Conservation (phyloP, 2,329 filamentous ascomycete genomes). For the Neonectria ditissima region DNA sequence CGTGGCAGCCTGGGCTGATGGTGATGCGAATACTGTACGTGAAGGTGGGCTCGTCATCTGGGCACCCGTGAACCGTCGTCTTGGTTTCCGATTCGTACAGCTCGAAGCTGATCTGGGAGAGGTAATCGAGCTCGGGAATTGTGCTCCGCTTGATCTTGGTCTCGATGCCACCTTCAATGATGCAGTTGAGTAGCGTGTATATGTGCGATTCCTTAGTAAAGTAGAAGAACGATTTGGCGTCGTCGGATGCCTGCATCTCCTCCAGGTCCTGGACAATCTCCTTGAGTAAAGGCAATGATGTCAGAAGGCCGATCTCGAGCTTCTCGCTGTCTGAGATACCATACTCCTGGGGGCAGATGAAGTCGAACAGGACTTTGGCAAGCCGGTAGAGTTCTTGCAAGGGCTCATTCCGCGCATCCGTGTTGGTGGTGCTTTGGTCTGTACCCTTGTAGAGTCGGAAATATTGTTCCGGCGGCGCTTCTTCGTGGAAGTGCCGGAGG, state of each 20-base stretch:
- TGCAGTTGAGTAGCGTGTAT: constrained; percentile 97
- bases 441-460: constrained; percentile 90
- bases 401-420: constrained; percentile 86
- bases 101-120: constrained; percentile 98
- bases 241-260: constrained; percentile 94
- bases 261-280: constrained; percentile 98
- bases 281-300: constrained; percentile 90
- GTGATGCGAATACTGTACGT: constrained; percentile 97
- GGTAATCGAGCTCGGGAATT: constrained; percentile 96
- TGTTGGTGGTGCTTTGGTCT: constrained; percentile 75
- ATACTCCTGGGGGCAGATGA: constrained; percentile 98
- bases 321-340: constrained; percentile 96
- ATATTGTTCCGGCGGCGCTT: constrained; percentile 76
- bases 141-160: constrained; percentile 96
- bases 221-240: constrained; percentile 97
- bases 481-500: constrained; percentile 62
- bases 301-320: constrained; percentile 96
- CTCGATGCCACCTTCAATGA: constrained; percentile 94
- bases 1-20: constrained; percentile 94
- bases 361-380: constrained; percentile 96
- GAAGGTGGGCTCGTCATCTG: constrained; percentile 75
- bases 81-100: constrained; percentile 94
- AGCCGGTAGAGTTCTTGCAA: constrained; percentile 93
- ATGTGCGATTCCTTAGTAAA: constrained; percentile 99
- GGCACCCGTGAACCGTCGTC: constrained; percentile 53